A percentile compares a stretch with the other conserved stretches of the same genome.
Evolutionary conservation across 495 filamentous ascomycete genomes (phyloP).

Genomic region (Tuber melanosporum): DNA sequence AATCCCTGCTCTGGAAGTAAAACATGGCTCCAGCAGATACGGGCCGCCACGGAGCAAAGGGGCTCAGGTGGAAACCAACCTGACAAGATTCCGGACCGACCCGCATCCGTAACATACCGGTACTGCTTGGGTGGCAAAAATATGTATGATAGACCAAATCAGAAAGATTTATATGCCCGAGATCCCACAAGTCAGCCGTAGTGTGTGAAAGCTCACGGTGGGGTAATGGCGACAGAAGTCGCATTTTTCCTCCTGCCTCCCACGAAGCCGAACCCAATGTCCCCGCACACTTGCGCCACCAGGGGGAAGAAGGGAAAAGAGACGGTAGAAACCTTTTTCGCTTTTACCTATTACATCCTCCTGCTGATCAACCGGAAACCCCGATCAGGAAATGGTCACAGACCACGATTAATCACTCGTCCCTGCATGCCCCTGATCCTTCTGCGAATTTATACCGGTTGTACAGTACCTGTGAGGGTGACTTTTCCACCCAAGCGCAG

Average conservation of each 20-base stretch:
- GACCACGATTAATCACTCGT: neutral
- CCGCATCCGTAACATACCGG: neutral
- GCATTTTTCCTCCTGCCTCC: neutral
- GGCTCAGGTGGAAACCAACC: neutral
- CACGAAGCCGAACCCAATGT: neutral
- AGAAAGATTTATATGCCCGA: neutral
- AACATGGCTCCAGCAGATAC: neutral
- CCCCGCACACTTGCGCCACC: neutral
- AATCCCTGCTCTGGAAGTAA: neutral
- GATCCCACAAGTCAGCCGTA: neutral
- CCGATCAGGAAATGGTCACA: neutral
- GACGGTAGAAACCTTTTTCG: neutral
- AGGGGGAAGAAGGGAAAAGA: neutral
- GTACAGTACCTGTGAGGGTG: neutral
- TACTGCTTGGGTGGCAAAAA: neutral
- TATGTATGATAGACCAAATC: neutral
- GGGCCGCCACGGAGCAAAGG: neutral
- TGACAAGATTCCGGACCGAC: neutral
- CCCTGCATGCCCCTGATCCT: neutral
- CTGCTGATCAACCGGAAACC: neutral
- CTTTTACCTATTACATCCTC: neutral
- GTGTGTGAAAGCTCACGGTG: neutral
- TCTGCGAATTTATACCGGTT: neutral
- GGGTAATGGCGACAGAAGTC: neutral
- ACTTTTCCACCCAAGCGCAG: neutral